Conservation (phyloP, 345 rosid species). For the Ricinus communis region DNA sequence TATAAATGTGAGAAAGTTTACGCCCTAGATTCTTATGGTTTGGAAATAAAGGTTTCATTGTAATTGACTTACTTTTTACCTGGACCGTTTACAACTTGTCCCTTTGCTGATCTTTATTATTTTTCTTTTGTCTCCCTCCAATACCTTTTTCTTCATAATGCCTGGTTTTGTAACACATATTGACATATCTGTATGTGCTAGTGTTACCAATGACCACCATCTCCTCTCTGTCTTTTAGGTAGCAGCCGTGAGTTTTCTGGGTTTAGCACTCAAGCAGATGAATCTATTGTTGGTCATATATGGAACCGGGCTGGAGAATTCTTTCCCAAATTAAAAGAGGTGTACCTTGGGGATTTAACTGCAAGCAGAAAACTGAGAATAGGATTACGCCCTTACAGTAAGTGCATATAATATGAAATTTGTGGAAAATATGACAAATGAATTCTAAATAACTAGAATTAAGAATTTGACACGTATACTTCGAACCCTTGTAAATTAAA, state of each 20-base stretch:
- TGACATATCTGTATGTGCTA: slow-evolving; percentile 5
- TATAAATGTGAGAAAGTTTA: too few relatives aligned
- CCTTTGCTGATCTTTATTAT: too few relatives aligned
- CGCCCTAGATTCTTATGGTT: too few relatives aligned
- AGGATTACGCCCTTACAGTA: slow-evolving; percentile 95
- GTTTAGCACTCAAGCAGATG: slow-evolving; percentile 64
- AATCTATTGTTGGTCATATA: slow-evolving; percentile 52
- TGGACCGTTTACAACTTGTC: too few relatives aligned
- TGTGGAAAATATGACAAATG: slow-evolving; percentile 1
- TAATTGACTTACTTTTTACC: too few relatives aligned
- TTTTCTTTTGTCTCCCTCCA: not conserved
- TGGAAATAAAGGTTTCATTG: too few relatives aligned
- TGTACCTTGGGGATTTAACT: slow-evolving; percentile 42
- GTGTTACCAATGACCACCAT: not conserved
- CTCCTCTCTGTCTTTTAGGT: slow-evolving; percentile 41
- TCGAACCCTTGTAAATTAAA: slow-evolving; percentile 2
- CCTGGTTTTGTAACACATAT: slow-evolving; percentile 6
- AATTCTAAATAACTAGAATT: not conserved
- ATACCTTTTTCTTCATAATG: not conserved
- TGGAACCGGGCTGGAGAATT: slow-evolving; percentile 77
- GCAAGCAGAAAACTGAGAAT: slow-evolving; percentile 71
- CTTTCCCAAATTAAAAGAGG: slow-evolving; percentile 67
- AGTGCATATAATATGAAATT: slow-evolving; percentile 28
- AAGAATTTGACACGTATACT: not conserved
- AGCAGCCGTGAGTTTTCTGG: slow-evolving; percentile 95